A percentile compares a stretch with the other conserved stretches of the same genome.
Evolutionary conservation across 2,329 filamentous ascomycete genomes (phyloP).

Genomic region (Samsoniella hepiali): DNA sequence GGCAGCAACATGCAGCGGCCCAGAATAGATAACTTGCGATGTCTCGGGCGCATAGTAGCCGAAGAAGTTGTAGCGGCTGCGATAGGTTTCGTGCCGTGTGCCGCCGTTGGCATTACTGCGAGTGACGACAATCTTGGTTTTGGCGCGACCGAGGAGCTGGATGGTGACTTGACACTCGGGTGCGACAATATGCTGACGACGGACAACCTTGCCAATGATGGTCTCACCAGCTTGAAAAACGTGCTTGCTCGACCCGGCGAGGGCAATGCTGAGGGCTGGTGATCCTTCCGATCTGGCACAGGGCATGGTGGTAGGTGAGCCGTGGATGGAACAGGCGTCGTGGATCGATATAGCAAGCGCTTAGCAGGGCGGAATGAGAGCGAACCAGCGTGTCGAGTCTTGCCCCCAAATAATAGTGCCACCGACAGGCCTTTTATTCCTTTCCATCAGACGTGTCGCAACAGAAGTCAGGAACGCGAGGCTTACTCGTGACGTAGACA

Average conservation of each 20-base stretch:
- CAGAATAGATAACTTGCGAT: not conserved
- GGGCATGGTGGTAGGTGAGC: not conserved
- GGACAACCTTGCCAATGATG: slow-evolving; percentile 13
- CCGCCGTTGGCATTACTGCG: not conserved
- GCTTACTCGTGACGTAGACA: not conserved
- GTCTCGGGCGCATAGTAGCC: not conserved
- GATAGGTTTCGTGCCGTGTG: not conserved
- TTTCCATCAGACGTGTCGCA: not conserved
- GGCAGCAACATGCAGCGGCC: not conserved
- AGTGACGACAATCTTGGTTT: slow-evolving; percentile 2
- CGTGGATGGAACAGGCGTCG: not conserved
- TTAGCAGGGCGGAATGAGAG: not conserved
- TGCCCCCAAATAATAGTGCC: not conserved
- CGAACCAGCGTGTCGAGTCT: too few species aligned
- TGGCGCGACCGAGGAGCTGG: slow-evolving; percentile 3
- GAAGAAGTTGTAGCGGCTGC: slow-evolving; percentile 10
- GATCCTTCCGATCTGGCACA: not conserved
- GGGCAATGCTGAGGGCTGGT: not conserved
- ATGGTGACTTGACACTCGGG: slow-evolving; percentile 6
- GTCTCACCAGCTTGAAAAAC: slow-evolving; percentile 16
- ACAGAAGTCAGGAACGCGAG: not conserved
- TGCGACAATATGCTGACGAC: slow-evolving; percentile 4
- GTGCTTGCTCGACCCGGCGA: not conserved
- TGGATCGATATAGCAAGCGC: not conserved
- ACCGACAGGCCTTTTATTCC: not conserved